These are phyloP conservation scores for Cicer judaicum DNA, from an alignment of 306 rosid genomes.

Conservation along the genomic window DNA sequence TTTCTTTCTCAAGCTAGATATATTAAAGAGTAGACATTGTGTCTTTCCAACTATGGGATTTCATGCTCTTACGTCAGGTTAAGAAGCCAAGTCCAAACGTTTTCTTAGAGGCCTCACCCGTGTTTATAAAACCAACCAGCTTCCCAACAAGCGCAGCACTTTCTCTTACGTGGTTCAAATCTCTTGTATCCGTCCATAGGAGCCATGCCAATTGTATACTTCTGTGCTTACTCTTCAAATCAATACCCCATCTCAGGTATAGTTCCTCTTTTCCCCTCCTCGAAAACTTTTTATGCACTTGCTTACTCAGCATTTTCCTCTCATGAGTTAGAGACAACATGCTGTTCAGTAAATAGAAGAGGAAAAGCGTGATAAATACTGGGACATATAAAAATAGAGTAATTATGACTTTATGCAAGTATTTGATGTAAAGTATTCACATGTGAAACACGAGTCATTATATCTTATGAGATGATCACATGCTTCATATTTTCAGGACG, in stretches of 20 bases:
- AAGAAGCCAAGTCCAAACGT: constrained; percentile 67
- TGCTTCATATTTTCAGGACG: constrained; percentile 24
- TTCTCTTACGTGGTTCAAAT: constrained; percentile 60
- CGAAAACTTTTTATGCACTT: constrained; percentile 65
- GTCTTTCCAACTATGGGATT: constrained; percentile 55
- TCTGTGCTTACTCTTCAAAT: constrained; percentile 68
- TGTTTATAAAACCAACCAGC: constrained; percentile 66
- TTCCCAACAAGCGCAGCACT: constrained; percentile 81
- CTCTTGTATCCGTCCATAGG: constrained; percentile 67
- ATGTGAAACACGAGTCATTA: constrained; percentile 4
- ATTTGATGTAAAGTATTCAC: constrained; percentile 11
- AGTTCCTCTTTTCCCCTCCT: constrained; percentile 65
- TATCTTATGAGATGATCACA: not conserved
- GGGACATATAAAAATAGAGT: constrained; percentile 25
- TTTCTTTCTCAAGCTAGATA: constrained; percentile 18
- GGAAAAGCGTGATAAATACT: constrained; percentile 8
- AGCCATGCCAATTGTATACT: constrained; percentile 68
- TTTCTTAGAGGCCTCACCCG: constrained; percentile 58
- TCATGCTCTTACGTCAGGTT: constrained; percentile 43
- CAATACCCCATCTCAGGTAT: constrained; percentile 72
- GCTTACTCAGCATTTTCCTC: constrained; percentile 81
- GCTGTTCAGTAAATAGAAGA: constrained; percentile 44
- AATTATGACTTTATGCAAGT: not conserved
- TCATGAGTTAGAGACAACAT: constrained; percentile 64
- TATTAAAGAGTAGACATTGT: constrained; percentile 47